Base-by-base conservation (phyloP, 805 yeast species). In the Isabelozyma rhagii region DNA sequence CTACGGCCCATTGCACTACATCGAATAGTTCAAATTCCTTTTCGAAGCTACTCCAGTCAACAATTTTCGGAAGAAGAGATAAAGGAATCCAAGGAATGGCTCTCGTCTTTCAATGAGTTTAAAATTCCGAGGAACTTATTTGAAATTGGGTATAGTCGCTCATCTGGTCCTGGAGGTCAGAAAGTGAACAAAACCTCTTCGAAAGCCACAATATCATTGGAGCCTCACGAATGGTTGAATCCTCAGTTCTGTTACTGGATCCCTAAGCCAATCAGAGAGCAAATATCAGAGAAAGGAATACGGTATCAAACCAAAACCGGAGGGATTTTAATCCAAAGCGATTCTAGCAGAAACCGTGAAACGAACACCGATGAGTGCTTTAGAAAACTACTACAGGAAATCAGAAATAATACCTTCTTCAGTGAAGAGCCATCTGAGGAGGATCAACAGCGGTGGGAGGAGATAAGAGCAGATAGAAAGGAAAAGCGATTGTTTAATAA, bases 161-260 rank as follows among this genome's bases (percentile, higher is more conserved):
- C 94, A 0, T 81, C 91, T 34, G 96, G 96, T 0, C 89, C 96
- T 0, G 96, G 96, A 1, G 96, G 96, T 0, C 96, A 89, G 57
- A 85, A 89, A 59, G 96, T 89, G 9, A 89, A 89, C 64, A 89
- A 89, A 57, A 75, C 84, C 8, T 77, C 78, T 29, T 77, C 87
- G 1, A 85, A 88, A 58, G 89, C 91, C 7, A 83, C 89, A 0
- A 61, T 89, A 15, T 69, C 79, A 5, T 57, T 84, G 49, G 65
- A 62, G 7, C 63, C 72, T 0, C 64, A 64, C 5, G 62, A 71
- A 36, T 77, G 89, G 78, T 64, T 74, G 2, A 54, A 59, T 1
- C 77, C 78, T 1, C 59, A 58, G 40, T 56, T 55, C 28, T 68
- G 75, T 46, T 51, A 59, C 5, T 86, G 92, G 91, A 74, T 87